A percentile compares a stretch with the other conserved stretches of the same genome.
Conservation (phyloP, 192 early-diverging fungal species). For the Backusella mclennaniae region DNA sequence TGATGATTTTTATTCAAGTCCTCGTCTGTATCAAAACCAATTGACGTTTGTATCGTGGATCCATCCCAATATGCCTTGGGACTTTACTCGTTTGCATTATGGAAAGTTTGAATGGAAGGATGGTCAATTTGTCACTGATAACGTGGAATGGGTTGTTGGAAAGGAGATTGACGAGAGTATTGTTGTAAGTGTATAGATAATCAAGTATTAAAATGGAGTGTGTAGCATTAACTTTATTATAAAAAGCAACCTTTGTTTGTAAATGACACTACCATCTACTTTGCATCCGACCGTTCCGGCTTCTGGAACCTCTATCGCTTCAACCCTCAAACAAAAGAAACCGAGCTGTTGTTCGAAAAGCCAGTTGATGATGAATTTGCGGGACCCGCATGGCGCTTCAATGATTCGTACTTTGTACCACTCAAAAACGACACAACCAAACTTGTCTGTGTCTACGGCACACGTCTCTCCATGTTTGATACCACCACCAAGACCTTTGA, state of each 20-base stretch:
- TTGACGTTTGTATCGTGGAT: slow-evolving; percentile 70
- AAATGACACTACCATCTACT: slow-evolving; percentile 55
- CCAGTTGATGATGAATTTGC: slow-evolving; percentile 67
- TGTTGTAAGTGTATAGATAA: slow-evolving; percentile 24
- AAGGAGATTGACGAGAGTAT: slow-evolving; percentile 37
- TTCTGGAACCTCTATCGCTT: slow-evolving; percentile 72
- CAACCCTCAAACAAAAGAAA: slow-evolving; percentile 8
- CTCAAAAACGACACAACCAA: slow-evolving; percentile 34
- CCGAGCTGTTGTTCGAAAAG: slow-evolving; percentile 40
- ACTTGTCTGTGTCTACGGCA: slow-evolving; percentile 34
- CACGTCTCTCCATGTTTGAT: slow-evolving; percentile 26
- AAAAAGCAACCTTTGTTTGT: slow-evolving; percentile 62
- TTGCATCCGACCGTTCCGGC: slow-evolving; percentile 64
- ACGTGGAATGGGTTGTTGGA: slow-evolving; percentile 37
- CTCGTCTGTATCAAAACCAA: slow-evolving; percentile 49
- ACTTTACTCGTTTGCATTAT: slow-evolving; percentile 58
- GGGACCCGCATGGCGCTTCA: slow-evolving; percentile 51
- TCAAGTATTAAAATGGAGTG: background rate
- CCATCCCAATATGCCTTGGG: slow-evolving; percentile 82
- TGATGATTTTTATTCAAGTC: slow-evolving; percentile 66
- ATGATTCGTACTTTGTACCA: background rate
- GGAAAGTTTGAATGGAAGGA: slow-evolving; percentile 29
- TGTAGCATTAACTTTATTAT: background rate
- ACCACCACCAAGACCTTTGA: slow-evolving; percentile 21
- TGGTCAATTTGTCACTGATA: background rate